Conservation (phyloP, 140 eudicot genomes). For the Bidens hawaiensis region DNA sequence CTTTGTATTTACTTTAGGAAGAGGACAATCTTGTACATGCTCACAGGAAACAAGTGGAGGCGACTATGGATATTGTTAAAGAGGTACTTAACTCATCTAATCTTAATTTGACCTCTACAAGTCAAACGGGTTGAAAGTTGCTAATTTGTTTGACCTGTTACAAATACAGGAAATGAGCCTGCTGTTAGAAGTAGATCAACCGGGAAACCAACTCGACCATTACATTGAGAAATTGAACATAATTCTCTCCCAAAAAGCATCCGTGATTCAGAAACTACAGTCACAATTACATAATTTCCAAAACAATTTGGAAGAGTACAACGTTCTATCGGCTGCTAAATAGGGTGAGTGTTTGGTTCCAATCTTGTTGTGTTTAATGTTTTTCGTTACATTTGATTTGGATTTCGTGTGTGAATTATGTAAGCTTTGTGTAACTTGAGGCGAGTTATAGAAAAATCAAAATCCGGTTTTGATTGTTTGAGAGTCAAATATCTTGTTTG, state of each 20-base stretch:
- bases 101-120: background rate
- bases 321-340: conserved; percentile 33
- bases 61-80: conserved; percentile 61
- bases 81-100: conserved; percentile 39
- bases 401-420: conserved; percentile 21
- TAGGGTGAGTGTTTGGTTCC: background rate
- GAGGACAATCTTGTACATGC: conserved; percentile 66
- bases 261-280: conserved; percentile 46
- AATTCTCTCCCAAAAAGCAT: conserved; percentile 61
- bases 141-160: too few relatives aligned
- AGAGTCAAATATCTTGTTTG: conserved; percentile 2
- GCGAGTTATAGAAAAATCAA: conserved; percentile 23
- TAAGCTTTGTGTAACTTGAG: conserved; percentile 22
- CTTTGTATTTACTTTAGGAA: conserved; percentile 40
- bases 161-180: conserved; percentile 61
- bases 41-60: conserved; percentile 68
- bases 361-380: conserved; percentile 12
- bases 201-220: conserved; percentile 60
- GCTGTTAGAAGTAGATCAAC: conserved; percentile 58
- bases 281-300: conserved; percentile 40
- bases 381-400: conserved; percentile 7
- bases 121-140: background rate
- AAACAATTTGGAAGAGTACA: conserved; percentile 38
- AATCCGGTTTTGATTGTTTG: conserved; percentile 19
- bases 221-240: conserved; percentile 44